Base-by-base conservation (phyloP, 1,284 basidiomycete genomes). In the Sphagnurus paluster region DNA sequence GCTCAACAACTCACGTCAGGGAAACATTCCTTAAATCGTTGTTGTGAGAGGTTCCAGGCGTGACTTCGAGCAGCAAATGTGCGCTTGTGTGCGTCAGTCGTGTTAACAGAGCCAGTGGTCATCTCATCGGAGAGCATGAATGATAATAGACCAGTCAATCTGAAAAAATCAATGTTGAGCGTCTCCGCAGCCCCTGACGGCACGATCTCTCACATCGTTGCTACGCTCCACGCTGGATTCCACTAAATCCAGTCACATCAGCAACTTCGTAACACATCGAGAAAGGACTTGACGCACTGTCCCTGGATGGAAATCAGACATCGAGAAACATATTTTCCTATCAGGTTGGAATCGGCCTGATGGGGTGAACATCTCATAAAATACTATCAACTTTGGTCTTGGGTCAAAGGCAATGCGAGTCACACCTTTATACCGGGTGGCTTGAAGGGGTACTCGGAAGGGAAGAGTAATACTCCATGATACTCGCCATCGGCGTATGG, bases 91-190 rank as follows among this genome's bases (percentile, higher is more conserved):
- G 76, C 72, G 39, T 87, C 83, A n/a, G 84, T 81, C 0, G 90
- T 86, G 13, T 81, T 90, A 35, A 96, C 83, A 1, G 90, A 92
- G 9, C 94, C 94, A 0, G 94, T 95, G 0, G 94, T 98, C 81
- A 97, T 93, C 72, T 98, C 94, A 59, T 98, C 93, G 2, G 90
- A 87, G 44, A 95, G 79, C 95, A 97, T 97, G 71, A 98, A 98
- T 5, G 91, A 94, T 34, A 97, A 74, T 17, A 98, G 76, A 24
- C 94, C 94, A n/a, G 93, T 96, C 54, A 97, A 78, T 68, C 93
- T 95, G 57, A 55, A 61, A 30, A 64, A n/a, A n/a, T n/a, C n/a
- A n/a, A n/a, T n/a, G n/a, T n/a, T n/a, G n/a, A n/a, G n/a, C n/a
- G n/a, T n/a, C n/a, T n/a, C n/a, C n/a, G n/a, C n/a, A n/a, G n/a